These are phyloP conservation scores for Boletus insuetus DNA, from an alignment of 768 basidiomycete species.

Conservation along the genomic window DNA sequence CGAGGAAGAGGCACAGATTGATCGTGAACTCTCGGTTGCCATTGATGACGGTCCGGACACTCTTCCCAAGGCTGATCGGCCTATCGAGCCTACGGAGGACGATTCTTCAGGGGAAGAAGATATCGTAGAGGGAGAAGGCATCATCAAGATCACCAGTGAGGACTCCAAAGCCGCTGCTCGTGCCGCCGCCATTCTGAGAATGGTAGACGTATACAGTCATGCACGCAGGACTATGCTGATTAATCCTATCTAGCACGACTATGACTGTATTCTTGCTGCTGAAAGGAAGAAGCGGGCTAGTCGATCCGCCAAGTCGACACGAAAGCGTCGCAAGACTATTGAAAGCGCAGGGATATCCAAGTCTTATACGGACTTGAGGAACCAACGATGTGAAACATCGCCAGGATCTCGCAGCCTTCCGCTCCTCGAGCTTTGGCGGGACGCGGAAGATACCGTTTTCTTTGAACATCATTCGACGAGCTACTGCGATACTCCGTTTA, in stretches of 20 bases:
- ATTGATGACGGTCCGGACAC: conserved; percentile 16
- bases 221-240: background rate
- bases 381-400: conserved; percentile 17
- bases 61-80: background rate
- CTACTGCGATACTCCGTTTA: conserved; percentile 12
- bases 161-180: conserved; percentile 86
- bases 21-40: conserved; percentile 37
- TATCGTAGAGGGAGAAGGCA: conserved; percentile 38
- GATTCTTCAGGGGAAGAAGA: conserved; percentile 28
- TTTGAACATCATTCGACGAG: conserved; percentile 25
- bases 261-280: conserved; percentile 64
- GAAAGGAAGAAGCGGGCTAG: conserved; percentile 25
- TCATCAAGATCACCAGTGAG: conserved; percentile 81
- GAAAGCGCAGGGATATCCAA: conserved; percentile 33
- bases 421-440: conserved; percentile 28
- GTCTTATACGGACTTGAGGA: conserved; percentile 9
- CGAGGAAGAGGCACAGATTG: conserved; percentile 32
- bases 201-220: conserved; percentile 46
- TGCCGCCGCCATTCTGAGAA: conserved; percentile 90
- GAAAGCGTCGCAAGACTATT: conserved; percentile 38
- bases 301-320: conserved; percentile 34
- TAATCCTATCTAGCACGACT: conserved; percentile 61
- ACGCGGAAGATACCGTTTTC: conserved; percentile 30
- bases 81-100: conserved; percentile 5
- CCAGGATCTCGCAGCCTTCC: conserved; percentile 34